Percentiles rank a stretch among this genome's conserved stretches.
phyloP scores from a whole-genome alignment of 2,329 filamentous ascomycete genomes.

The Ceratocystis lukuohia region DNA sequence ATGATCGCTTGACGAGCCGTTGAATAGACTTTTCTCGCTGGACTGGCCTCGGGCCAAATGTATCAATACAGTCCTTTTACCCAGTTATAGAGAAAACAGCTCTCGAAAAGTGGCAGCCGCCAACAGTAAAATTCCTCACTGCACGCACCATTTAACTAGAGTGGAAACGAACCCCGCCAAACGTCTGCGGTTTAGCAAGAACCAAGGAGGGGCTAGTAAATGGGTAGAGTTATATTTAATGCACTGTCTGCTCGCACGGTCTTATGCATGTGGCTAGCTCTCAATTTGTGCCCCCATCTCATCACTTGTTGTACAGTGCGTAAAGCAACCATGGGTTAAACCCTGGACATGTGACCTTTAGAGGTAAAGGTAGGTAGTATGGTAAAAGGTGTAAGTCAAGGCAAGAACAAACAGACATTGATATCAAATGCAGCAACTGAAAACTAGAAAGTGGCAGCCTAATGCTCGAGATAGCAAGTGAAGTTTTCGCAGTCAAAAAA shows the following conservation, averaged over 20 bases:
- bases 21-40: conserved; percentile 9
- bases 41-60: conserved; percentile 8
- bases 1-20: neutral
- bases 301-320: neutral
- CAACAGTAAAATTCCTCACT: conserved; percentile 5
- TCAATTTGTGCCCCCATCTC: too few relatives aligned
- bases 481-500: neutral
- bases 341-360: neutral
- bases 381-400: neutral
- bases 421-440: neutral
- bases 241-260: neutral
- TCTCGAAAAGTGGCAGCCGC: neutral
- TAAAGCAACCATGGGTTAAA: neutral
- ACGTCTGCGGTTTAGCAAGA: conserved; percentile 3
- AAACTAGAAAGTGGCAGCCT: neutral
- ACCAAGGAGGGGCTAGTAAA: conserved; percentile 9
- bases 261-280: neutral
- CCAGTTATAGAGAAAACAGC: neutral
- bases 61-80: neutral
- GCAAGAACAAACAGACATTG: neutral
- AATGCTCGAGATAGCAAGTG: neutral
- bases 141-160: neutral
- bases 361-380: neutral
- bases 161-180: conserved; percentile 6
- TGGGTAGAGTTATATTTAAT: neutral